phyloP scores from a whole-genome alignment of 352 stramenopile genomes.

The Globisporangium ultimum region DNA sequence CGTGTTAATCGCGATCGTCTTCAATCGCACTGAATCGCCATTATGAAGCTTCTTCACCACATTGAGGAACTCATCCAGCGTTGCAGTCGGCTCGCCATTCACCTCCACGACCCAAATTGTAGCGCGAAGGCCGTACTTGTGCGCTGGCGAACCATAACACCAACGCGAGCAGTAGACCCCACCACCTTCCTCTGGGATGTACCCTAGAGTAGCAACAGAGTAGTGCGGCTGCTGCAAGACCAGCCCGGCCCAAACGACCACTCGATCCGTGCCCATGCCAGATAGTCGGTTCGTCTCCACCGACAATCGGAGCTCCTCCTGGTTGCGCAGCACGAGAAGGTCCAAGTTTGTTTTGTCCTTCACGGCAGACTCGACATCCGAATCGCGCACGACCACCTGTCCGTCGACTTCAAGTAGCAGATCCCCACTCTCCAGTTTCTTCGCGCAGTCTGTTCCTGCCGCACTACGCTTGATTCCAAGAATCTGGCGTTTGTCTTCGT shows the following conservation, averaged over 20 bases:
- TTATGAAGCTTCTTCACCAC: conserved; percentile 82
- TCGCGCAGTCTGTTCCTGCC: conserved; percentile 58
- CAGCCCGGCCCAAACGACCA: conserved; percentile 89
- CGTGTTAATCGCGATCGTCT: conserved; percentile 89
- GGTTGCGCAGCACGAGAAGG: conserved; percentile 73
- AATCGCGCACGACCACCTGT: conserved; percentile 69
- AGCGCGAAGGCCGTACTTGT: conserved; percentile 88
- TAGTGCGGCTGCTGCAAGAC: conserved; percentile 91
- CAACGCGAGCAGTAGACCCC: conserved; percentile 89
- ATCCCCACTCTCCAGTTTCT: conserved; percentile 77
- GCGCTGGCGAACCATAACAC: conserved; percentile 88
- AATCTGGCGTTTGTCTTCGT: conserved; percentile 86
- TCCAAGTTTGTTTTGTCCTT: conserved; percentile 48
- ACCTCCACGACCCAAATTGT: conserved; percentile 92
- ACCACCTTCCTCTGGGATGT: conserved; percentile 81
- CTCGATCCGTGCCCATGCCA: conserved; percentile 81
- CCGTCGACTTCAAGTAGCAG: conserved; percentile 83
- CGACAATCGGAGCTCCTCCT: conserved; percentile 58
- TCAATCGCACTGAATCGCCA: conserved; percentile 82
- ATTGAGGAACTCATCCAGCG: conserved; percentile 82
- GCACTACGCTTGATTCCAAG: conserved; percentile 79
- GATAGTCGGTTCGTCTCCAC: conserved; percentile 65
- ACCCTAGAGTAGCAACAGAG: conserved; percentile 77
- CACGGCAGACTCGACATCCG: conserved; percentile 68
- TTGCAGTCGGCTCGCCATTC: conserved; percentile 77